Evolutionary conservation across 2,329 filamentous ascomycete species (phyloP).

Genomic region (Diplodia seriata): DNA sequence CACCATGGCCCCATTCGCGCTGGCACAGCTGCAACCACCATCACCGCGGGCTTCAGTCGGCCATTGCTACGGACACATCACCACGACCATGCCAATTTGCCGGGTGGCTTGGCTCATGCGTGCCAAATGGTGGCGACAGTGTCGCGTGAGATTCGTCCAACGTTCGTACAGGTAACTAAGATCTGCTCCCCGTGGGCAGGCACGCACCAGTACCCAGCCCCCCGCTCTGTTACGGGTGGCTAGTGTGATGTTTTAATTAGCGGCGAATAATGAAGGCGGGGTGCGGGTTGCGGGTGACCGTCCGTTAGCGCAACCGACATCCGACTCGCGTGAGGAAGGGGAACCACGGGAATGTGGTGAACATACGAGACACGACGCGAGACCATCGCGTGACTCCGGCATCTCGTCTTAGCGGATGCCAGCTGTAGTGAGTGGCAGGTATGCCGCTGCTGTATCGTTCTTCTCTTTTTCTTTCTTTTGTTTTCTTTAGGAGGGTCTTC

Average conservation of each 20-base stretch:
- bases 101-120: background rate
- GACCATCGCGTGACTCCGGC: background rate
- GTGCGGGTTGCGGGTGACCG: background rate
- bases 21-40: background rate
- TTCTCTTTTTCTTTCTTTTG: background rate
- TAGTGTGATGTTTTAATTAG: background rate
- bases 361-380: background rate
- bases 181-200: background rate
- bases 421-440: background rate
- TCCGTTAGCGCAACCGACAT: background rate
- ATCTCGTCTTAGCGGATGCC: background rate
- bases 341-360: background rate
- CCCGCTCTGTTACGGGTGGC: background rate
- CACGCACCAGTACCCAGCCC: background rate
- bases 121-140: slow-evolving; percentile 11
- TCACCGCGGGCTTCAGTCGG: background rate
- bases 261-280: background rate
- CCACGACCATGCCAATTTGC: background rate
- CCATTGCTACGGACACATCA: background rate
- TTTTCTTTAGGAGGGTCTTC: background rate
- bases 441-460: background rate
- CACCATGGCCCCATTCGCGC: background rate
- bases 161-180: too few species aligned
- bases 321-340: slow-evolving; percentile 3
- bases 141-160: slow-evolving; percentile 20